phyloP scores from a whole-genome alignment of 306 rosid species.

The Cucumis hystrix region DNA sequence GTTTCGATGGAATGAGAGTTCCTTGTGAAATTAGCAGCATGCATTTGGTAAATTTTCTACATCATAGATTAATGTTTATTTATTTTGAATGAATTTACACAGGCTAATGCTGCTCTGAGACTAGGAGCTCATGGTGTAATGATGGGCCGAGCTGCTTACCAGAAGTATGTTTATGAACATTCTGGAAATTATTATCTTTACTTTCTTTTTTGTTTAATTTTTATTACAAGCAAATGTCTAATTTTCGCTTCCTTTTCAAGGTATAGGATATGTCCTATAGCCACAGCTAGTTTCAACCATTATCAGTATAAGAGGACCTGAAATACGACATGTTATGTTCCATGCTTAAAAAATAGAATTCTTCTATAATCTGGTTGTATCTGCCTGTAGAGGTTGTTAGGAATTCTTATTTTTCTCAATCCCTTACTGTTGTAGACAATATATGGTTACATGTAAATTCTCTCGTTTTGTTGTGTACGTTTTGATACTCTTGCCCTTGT shows the following conservation, averaged over 20 bases:
- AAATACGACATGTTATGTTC: background rate
- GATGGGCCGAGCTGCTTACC: slow-evolving; percentile 92
- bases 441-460: too few species aligned
- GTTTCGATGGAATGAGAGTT: background rate
- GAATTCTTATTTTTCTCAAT: too few species aligned
- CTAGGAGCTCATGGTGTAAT: slow-evolving; percentile 96
- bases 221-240: background rate
- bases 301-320: background rate
- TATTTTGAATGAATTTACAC: slow-evolving; percentile 7
- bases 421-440: too few species aligned
- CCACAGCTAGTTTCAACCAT: background rate
- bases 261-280: background rate
- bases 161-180: slow-evolving; percentile 35
- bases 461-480: too few species aligned
- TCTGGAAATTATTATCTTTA: background rate
- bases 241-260: background rate
- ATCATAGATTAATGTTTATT: background rate
- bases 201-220: background rate
- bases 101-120: slow-evolving; percentile 71
- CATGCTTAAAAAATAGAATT: background rate
- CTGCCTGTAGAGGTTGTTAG: background rate
- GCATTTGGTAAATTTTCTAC: background rate
- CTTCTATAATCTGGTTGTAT: background rate
- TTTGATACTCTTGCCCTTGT: too few species aligned
- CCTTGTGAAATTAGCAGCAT: background rate